Evolutionary conservation across 106 monocot genomes (phyloP), one percentile per base, ranked within the genome.

Genomic region (Triglochin maritima): DNA sequence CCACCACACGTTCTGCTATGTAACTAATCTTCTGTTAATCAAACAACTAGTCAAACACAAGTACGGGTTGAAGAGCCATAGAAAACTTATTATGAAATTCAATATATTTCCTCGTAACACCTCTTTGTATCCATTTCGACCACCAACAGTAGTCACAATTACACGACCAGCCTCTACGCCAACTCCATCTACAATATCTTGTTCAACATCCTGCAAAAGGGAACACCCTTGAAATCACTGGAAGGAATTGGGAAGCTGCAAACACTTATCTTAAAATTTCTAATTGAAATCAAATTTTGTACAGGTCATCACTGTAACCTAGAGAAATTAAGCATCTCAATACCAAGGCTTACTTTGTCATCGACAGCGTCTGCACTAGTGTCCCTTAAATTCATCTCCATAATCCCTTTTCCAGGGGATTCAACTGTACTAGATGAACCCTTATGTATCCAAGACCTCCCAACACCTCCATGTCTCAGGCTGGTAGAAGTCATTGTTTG

Each of bases 91-190:
- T 29, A 29, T 29, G 29, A 29, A 29, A 29, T 29, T 29, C 29
- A 29, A 29, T 29, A 29, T 29, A 29, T 1, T 29, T 29, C 11
- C 61, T 7, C 9, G 29, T 57, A 45, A 17, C 3, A 79, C 79
- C 79, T 79, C 69, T 17, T 74, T 79, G 44, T 73, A 57, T 50
- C 79, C 79, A 70, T 79, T 74, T 60, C 69, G 61, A 64, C 74
- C 64, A 64, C 57, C 64, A 69, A 79, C 52, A 17, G 69, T 69
- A 47, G 79, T 79, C 2, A 55, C 64, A 59, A 79, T 73, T 42
- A 79, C 46, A 54, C 74, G 79, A 13, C 79, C 79, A 43, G 68
- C 56, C 46, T 79, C 73, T 5, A 57, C 57, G 69, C 68, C 79
- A 54, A 50, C 59, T 47, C 73, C 68, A 58, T 79, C 73, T 63